Evolutionary conservation across 164 flowering plant genomes (phyloP), one percentile per base, ranked within the genome.

Genomic region (Vitis rotundifolia): DNA sequence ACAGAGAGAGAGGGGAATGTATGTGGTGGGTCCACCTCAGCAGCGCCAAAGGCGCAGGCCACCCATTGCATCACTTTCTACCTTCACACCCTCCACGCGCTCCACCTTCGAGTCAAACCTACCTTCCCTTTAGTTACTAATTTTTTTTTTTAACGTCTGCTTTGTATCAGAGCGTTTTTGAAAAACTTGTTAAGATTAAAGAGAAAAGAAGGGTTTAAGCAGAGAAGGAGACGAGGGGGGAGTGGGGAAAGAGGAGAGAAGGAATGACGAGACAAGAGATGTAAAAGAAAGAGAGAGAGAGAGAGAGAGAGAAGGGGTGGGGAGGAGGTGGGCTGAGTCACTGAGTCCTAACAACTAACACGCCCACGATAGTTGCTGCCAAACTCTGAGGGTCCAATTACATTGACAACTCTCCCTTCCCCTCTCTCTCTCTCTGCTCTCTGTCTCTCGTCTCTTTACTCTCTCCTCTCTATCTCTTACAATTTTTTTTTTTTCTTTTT

Each of bases 361-460:
- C 79, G 67, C 81, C 77, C 79, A 77, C 67, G 75, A 80, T 80
- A 74, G 61, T 74, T 79, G 83, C 81, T 74, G 83, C 83, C 83
- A 78, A 80, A 61, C 15, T 14, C 64, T 16, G 67, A 53, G 49
- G 77, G 70, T 52, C 81, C 80, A 73, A 69, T 64, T 22, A 62
- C 61, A 72, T 63, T 72, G 72, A 69, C 76, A 63, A 55, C 75
- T 71, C 77, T 63, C 50, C 19, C 57, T 59, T 63, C 48, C 9
- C 47, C 54, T 63, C 67, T 70, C 52, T 63, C 67, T 70, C 52
- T 69, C 22, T 67, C 28, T 37, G 44, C 44, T 74, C 48, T 68
- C 57, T 68, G 48, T 71, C 26, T 57, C 56, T 56, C 51, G 51
- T 5, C 44, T 37, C 44, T 37, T 37, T 37, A 37, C 44, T 37